phyloP scores from a whole-genome alignment of 2,329 filamentous ascomycete genomes.

The Xylaria sp. region DNA sequence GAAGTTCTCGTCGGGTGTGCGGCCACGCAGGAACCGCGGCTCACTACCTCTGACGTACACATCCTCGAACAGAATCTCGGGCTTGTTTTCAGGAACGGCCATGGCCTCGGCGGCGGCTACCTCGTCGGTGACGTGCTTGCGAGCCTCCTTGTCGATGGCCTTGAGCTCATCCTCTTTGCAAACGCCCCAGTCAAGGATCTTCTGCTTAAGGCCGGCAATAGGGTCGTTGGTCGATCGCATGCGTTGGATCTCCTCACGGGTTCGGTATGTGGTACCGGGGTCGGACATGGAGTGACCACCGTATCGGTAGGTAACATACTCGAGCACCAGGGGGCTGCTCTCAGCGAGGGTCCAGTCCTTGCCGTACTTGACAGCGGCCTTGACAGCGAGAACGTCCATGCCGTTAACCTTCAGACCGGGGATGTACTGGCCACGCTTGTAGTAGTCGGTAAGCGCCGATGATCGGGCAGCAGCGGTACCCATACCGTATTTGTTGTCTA shows the following conservation, averaged over 20 bases:
- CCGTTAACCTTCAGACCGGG: constrained; percentile 99
- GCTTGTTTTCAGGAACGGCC: constrained; percentile 79
- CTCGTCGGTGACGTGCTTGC: constrained; percentile 86
- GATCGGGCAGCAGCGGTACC: constrained; percentile 95
- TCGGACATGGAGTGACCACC: constrained; percentile 99
- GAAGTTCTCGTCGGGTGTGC: constrained; percentile 90
- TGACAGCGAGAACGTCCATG: constrained; percentile 98
- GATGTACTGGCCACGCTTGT: constrained; percentile 99
- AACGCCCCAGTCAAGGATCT: constrained; percentile 95
- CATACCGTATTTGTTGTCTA: constrained; percentile 99
- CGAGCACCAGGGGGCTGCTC: constrained; percentile 94
- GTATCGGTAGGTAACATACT: constrained; percentile 99
- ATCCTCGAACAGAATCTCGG: constrained; percentile 92
- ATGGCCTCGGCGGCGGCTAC: constrained; percentile 92
- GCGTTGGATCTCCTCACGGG: constrained; percentile 98
- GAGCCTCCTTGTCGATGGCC: constrained; percentile 92
- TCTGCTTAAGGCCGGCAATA: constrained; percentile 97
- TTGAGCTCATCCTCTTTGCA: constrained; percentile 95
- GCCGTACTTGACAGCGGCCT: constrained; percentile 93
- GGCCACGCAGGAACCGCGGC: constrained; percentile 87
- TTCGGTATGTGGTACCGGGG: constrained; percentile 98
- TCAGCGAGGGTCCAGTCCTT: constrained; percentile 86
- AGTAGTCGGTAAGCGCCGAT: constrained; percentile 97
- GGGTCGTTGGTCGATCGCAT: constrained; percentile 99
- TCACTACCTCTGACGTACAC: constrained; percentile 92